phyloP scores from a whole-genome alignment of 1,139 yeast genomes.

The Hyphopichia burtonii region DNA sequence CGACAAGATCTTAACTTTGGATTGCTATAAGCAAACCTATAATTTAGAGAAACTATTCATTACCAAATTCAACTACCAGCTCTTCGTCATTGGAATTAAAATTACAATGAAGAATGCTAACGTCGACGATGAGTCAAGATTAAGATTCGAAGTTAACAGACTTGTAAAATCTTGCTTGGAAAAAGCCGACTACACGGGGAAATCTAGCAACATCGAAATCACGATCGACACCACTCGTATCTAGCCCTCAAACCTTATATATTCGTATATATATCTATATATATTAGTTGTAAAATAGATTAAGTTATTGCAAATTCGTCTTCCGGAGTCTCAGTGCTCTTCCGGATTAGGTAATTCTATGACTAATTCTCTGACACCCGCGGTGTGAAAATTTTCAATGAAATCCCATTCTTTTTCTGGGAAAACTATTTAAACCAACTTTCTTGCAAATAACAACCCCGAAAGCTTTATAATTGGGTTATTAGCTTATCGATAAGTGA shows the following conservation, averaged over 20 bases:
- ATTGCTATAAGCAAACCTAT: slow-evolving; percentile 51
- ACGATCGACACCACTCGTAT: slow-evolving; percentile 60
- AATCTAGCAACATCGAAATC: slow-evolving; percentile 46
- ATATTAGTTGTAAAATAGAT: not conserved
- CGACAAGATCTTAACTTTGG: slow-evolving; percentile 42
- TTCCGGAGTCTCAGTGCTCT: not conserved
- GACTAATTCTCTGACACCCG: not conserved
- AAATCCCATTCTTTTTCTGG: not conserved
- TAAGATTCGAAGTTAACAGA: slow-evolving; percentile 54
- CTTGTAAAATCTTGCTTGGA: slow-evolving; percentile 38
- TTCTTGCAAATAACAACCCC: no score
- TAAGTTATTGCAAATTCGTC: not conserved
- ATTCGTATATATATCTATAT: not conserved
- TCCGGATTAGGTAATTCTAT: not conserved
- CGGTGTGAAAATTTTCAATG: not conserved
- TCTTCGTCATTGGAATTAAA: slow-evolving; percentile 55
- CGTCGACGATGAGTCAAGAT: slow-evolving; percentile 60
- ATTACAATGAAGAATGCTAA: slow-evolving; percentile 66
- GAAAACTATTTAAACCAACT: not conserved
- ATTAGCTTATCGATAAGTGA: no score
- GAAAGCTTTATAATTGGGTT: no score
- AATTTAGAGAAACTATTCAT: slow-evolving; percentile 49
- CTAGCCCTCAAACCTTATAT: slow-evolving; percentile 6
- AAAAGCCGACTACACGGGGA: slow-evolving; percentile 19
- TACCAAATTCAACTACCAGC: slow-evolving; percentile 60